These are phyloP conservation scores for Tillandsia leiboldiana DNA, from an alignment of 176 grass and related monocot genomes.

Conservation along the genomic window DNA sequence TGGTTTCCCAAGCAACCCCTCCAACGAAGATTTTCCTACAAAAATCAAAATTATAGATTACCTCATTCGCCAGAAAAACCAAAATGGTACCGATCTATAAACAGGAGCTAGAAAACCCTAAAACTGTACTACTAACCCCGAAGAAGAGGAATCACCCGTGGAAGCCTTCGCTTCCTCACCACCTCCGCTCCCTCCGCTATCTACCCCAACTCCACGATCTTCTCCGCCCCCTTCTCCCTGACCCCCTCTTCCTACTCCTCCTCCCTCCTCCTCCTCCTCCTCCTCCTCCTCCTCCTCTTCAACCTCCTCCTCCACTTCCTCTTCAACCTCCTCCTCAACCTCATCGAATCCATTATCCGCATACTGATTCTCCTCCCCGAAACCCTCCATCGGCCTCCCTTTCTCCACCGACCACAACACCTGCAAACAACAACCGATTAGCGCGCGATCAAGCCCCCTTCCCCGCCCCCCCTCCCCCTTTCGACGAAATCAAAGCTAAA, in stretches of 20 bases:
- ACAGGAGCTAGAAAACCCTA: not conserved
- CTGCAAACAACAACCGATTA: not conserved
- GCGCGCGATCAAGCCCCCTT: not conserved
- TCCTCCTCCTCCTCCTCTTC: conserved; percentile 40
- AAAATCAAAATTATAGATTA: conserved; percentile 20
- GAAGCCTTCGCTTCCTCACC: conserved; percentile 31
- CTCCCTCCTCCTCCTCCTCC: conserved; percentile 28
- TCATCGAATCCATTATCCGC: conserved; percentile 54
- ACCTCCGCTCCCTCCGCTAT: not conserved
- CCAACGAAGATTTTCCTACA: conserved; percentile 96
- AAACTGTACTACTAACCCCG: conserved; percentile 49
- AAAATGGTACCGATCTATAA: too few relatives aligned
- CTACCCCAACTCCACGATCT: too few relatives aligned
- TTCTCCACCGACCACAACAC: conserved; percentile 12
- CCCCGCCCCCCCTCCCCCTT: not conserved
- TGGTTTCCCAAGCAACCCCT: conserved; percentile 97
- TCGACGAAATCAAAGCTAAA: not conserved
- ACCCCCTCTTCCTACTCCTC: conserved; percentile 20
- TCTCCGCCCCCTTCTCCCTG: conserved; percentile 1
- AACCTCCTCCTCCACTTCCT: conserved; percentile 32
- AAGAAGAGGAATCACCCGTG: conserved; percentile 31
- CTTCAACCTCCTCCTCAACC: conserved; percentile 46
- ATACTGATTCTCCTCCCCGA: conserved; percentile 39
- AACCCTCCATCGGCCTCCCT: conserved; percentile 29
- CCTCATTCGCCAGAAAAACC: not conserved